These are phyloP conservation scores for Phytophthora pinifolia DNA, from an alignment of 352 stramenopile species.

Conservation along the genomic window DNA sequence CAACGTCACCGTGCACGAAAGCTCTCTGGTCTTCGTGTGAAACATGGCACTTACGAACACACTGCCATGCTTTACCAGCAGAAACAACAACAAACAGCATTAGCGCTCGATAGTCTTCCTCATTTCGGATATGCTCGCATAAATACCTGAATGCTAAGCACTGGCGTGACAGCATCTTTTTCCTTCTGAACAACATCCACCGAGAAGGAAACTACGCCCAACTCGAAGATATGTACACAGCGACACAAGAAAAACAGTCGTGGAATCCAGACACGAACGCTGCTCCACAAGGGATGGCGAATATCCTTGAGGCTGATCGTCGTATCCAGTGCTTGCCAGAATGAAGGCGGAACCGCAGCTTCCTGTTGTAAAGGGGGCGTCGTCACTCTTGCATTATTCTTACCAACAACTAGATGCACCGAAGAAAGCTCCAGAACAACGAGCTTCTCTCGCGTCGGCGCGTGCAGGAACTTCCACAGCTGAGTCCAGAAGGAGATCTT, in stretches of 20 bases:
- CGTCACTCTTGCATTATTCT: not conserved
- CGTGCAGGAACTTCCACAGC: constrained; percentile 49
- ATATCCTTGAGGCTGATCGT: constrained; percentile 31
- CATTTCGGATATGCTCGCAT: not conserved
- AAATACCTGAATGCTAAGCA: constrained; percentile 26
- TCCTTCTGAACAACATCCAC: constrained; percentile 38
- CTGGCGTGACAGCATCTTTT: not conserved
- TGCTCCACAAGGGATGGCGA: constrained; percentile 41
- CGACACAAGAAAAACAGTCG: constrained; percentile 37
- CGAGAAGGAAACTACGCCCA: constrained; percentile 30
- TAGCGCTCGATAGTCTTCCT: not conserved
- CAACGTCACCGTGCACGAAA: constrained; percentile 22
- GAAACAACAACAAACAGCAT: constrained; percentile 2
- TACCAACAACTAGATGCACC: constrained; percentile 38
- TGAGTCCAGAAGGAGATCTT: constrained; percentile 59
- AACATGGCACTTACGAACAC: constrained; percentile 25
- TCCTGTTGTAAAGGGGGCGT: not conserved
- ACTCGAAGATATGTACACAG: constrained; percentile 35
- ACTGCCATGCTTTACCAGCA: constrained; percentile 33
- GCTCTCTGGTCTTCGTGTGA: constrained; percentile 17
- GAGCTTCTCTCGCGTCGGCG: constrained; percentile 44
- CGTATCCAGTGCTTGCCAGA: constrained; percentile 29
- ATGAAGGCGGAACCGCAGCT: not conserved
- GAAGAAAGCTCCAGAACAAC: constrained; percentile 40
- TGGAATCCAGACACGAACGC: constrained; percentile 39